phyloP scores from a whole-genome alignment of 345 rosid genomes.

The Laguncularia racemosa region DNA sequence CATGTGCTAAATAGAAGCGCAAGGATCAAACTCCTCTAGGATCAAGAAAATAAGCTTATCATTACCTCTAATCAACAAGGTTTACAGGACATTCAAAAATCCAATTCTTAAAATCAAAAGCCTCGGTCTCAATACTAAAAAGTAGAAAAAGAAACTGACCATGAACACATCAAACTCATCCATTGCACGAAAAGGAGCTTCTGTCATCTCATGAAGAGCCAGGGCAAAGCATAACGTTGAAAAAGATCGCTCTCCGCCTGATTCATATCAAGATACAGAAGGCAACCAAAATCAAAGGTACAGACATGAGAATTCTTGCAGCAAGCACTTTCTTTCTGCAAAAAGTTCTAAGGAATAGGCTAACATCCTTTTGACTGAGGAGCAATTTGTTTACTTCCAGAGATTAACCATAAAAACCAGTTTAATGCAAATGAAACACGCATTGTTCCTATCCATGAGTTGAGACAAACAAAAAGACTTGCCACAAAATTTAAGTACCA shows the following conservation, averaged over 20 bases:
- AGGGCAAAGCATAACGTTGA: slow-evolving; percentile 92
- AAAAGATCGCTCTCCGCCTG: slow-evolving; percentile 98
- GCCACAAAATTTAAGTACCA: too few relatives aligned
- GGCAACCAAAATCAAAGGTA: not conserved
- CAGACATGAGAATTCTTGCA: not conserved
- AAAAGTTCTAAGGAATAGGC: not conserved
- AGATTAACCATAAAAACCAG: too few relatives aligned
- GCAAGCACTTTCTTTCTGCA: not conserved
- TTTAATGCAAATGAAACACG: too few relatives aligned
- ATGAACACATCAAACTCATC: slow-evolving; percentile 98
- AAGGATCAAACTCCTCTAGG: too few relatives aligned
- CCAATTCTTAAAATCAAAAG: not conserved
- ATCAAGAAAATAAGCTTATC: not conserved
- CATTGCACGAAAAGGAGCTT: slow-evolving; percentile 96
- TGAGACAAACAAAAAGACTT: too few relatives aligned
- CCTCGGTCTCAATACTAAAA: not conserved
- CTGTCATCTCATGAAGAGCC: slow-evolving; percentile 91
- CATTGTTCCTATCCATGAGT: too few relatives aligned
- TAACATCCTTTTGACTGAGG: too few relatives aligned
- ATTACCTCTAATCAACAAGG: not conserved
- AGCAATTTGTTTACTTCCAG: too few relatives aligned
- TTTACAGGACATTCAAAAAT: not conserved
- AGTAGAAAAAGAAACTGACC: slow-evolving; percentile 31
- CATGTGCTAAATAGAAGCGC: not conserved
- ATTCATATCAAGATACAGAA: slow-evolving; percentile 10